Base-by-base conservation (phyloP, 73 alveolate genomes). In the Breviolum minutum region DNA sequence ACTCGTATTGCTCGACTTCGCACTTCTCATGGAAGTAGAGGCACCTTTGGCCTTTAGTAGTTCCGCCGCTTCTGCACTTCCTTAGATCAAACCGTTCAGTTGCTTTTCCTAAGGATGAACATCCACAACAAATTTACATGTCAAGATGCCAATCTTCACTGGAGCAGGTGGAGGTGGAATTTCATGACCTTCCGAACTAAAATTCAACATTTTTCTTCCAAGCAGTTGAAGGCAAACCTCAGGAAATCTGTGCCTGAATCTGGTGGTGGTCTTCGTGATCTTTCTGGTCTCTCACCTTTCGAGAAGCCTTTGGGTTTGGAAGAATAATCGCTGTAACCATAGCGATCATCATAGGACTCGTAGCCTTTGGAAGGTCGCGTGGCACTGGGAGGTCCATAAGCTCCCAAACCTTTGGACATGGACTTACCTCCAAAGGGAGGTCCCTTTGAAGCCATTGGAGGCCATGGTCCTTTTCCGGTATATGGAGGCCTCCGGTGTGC, bases 101-200 rank as follows among this genome's bases (percentile, higher is more conserved):
- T 77, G 7, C 1, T 6, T 24, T 64, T 29, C 68, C 7, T 9
- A 6, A 9, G 89, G 8, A 24, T 32, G 48, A 27, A 40, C 30
- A 27, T 27, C 16, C 19, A 8, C 40, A 12, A 12, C 6, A 14
- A 54, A 22, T 8, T 13, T 8, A 0, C 12, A 16, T 48, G 68
- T 68, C 89, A 80, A 80, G 89, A 40, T 5, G 30, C 89, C 73
- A 7, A 82, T 82, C 61, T 82, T 82, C 91, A 82, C 91, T 22
- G 91, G 91, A 60, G 69, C 73, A 17, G 91, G 91, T 20, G 91
- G 91, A 82, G 91, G 91, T 8, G 91, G 91, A 82, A 82, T 82
- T 61, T 82, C 91, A 61, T 82, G 91, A 26, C 74, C 91, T 60
- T 30, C 48, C 7, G 63, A 63, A 40, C 54, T 40, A 40, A 40